phyloP scores from a whole-genome alignment of 2,329 filamentous ascomycete species.

The Atkinsonella texensis region DNA sequence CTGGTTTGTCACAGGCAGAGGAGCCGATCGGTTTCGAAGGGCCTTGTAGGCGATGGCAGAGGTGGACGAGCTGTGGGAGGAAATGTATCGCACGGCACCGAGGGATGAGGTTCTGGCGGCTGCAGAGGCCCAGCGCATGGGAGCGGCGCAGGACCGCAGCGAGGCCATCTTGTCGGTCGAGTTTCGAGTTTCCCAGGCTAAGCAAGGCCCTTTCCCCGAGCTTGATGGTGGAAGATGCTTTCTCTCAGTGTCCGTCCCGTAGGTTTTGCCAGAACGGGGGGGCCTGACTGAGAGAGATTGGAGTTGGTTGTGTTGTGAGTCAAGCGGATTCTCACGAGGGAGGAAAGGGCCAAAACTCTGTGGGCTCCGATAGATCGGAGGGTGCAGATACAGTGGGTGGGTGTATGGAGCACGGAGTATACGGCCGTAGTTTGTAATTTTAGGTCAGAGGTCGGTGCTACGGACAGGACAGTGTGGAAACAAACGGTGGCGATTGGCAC shows the following conservation, averaged over 20 bases:
- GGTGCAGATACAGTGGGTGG: neutral
- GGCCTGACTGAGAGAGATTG: neutral
- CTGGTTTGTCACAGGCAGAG: conserved; percentile 66
- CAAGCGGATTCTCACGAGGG: neutral
- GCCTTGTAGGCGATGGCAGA: conserved; percentile 96
- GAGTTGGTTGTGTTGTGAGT: neutral
- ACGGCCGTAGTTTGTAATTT: no score
- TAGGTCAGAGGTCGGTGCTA: neutral
- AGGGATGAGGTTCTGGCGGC: conserved; percentile 16
- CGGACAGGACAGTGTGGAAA: no score
- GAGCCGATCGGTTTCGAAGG: conserved; percentile 77
- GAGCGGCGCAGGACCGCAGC: conserved; percentile 29
- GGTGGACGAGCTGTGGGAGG: conserved; percentile 58
- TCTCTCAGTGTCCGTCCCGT: neutral
- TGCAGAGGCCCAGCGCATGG: conserved; percentile 24
- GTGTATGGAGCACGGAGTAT: no score
- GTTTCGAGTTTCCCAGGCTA: neutral
- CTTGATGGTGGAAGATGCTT: neutral
- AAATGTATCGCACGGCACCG: conserved; percentile 23
- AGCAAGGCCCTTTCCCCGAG: neutral
- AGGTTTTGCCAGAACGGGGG: neutral
- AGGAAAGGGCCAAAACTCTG: neutral
- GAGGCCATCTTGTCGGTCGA: conserved; percentile 28
- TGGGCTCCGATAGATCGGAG: conserved; percentile 12
- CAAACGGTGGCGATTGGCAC: no score